Evolutionary conservation across 2,329 filamentous ascomycete species (phyloP).

Genomic region (Fusarium tanahbumbuense): DNA sequence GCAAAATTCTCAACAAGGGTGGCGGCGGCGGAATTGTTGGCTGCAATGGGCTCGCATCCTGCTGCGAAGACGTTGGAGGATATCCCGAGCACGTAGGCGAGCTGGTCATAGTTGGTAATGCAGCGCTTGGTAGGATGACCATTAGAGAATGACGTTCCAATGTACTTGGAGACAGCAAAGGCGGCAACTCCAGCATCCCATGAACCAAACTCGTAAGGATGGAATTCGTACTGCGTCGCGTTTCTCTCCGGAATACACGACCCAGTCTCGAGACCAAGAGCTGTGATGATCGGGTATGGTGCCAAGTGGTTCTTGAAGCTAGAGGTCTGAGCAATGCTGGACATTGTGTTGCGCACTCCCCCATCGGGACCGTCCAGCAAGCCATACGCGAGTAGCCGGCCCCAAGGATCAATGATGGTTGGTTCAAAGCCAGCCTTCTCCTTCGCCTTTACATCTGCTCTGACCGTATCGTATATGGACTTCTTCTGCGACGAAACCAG

Average conservation of each 20-base stretch:
- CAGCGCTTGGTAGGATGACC: background rate
- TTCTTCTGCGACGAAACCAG: background rate
- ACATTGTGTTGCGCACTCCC: background rate
- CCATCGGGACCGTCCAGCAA: background rate
- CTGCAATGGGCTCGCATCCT: background rate
- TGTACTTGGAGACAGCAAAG: conserved; percentile 2
- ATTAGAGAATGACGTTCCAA: background rate
- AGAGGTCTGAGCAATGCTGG: conserved; percentile 1
- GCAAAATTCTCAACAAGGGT: conserved; percentile 4
- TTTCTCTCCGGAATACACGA: conserved; percentile 8
- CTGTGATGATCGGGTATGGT: conserved; percentile 12
- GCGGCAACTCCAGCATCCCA: conserved; percentile 9
- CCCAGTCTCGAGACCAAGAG: conserved; percentile 2
- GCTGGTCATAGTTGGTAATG: conserved; percentile 13
- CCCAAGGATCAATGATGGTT: conserved; percentile 18
- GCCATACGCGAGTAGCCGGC: conserved; percentile 2
- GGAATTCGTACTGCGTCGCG: conserved; percentile 10
- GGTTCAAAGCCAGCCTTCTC: conserved; percentile 5
- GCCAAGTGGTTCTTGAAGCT: background rate
- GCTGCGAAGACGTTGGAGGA: conserved; percentile 16
- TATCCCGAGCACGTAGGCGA: conserved; percentile 9
- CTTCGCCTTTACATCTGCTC: conserved; percentile 7
- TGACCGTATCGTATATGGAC: background rate
- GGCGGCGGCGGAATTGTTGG: conserved; percentile 2
- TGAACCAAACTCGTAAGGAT: conserved; percentile 8